Base-by-base conservation (phyloP, 306 rosid species). In the Castanea crenata region DNA sequence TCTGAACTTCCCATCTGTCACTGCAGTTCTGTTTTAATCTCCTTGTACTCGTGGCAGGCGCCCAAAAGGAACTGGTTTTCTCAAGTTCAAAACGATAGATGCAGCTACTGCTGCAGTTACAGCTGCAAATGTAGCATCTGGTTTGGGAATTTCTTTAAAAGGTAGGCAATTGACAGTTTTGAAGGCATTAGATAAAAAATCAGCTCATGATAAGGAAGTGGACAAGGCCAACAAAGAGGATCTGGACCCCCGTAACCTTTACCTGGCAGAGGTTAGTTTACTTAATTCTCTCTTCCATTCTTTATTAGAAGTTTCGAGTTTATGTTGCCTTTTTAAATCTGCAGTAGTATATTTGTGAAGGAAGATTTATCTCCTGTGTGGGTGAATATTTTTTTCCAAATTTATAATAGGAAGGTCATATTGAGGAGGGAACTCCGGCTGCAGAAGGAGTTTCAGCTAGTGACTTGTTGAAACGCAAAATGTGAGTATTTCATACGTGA, bases 21-120 rank as follows among this genome's bases (percentile, higher is more conserved):
- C 65, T 19, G 25, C 31, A 59, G 35, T 56, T 29, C 27, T 29
- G 20, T 55, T 29, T 32, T 85, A 32, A 65, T 32, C 65, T 71
- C 72, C 41, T 77, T 38, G 73, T 79, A 44, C 74, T 88, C 80
- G 46, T 80, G 86, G 80, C 88, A 95, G 99, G 87, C 96, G 99
- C 74, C 98, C 96, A 25, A 91, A 83, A 82, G 98, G 99, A 75
- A 91, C 98, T 72, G 99, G 96, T 84, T 95, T 95, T 87, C 98
- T 95, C 12, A 93, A 85, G 86, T 95, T 95, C 75, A 91, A 91
- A 83, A 89, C 92, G 2, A 62, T n/a, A 21, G 94, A 91, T 75
- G 97, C 93, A 29, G 93, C 94, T 59, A 35, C 79, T 79, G 87
- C 86, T 89, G 99, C 98, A 41, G 83, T 91, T 84, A 87, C 94